Conservation (phyloP, 371 early-diverging fungal genomes). For the Synchytrium microbalum region DNA sequence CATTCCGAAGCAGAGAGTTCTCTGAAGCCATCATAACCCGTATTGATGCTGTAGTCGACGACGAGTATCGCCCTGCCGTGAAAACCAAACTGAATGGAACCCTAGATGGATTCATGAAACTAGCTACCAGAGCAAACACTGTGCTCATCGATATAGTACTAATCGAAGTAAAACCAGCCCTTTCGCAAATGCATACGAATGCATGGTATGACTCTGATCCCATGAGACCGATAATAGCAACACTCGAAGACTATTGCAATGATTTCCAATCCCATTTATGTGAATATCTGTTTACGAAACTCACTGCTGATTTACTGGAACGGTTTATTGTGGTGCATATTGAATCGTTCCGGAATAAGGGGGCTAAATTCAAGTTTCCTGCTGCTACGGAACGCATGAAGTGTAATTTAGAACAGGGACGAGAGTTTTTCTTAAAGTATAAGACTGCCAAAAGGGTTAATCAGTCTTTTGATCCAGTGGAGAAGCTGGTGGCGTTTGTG, state of each 20-base stretch:
- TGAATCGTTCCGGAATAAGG: conserved; percentile 71
- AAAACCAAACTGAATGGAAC: conserved; percentile 44
- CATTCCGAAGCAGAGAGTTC: conserved; percentile 78
- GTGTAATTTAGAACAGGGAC: conserved; percentile 51
- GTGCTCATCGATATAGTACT: conserved; percentile 76
- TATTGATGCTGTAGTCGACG: conserved; percentile 57
- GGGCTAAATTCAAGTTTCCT: conserved; percentile 59
- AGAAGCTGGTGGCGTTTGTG: conserved; percentile 56
- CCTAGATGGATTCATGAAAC: conserved; percentile 72
- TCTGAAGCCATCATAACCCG: conserved; percentile 68
- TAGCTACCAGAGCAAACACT: conserved; percentile 62
- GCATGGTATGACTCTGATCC: conserved; percentile 87
- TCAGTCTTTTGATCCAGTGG: conserved; percentile 64
- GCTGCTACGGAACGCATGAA: conserved; percentile 49
- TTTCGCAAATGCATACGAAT: conserved; percentile 61
- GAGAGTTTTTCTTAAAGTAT: conserved; percentile 60
- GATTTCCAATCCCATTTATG: conserved; percentile 77
- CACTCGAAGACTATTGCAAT: conserved; percentile 79
- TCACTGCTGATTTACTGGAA: conserved; percentile 78
- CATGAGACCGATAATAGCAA: conserved; percentile 74
- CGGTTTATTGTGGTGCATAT: conserved; percentile 71
- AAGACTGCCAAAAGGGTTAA: conserved; percentile 55
- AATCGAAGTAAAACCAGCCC: conserved; percentile 65
- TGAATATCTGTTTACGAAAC: conserved; percentile 73
- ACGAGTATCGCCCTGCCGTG: conserved; percentile 54